A percentile compares a stretch with the other conserved stretches of the same genome.
Conservation (phyloP, 495 filamentous ascomycete genomes). For the Barbatosphaeria neglecta region DNA sequence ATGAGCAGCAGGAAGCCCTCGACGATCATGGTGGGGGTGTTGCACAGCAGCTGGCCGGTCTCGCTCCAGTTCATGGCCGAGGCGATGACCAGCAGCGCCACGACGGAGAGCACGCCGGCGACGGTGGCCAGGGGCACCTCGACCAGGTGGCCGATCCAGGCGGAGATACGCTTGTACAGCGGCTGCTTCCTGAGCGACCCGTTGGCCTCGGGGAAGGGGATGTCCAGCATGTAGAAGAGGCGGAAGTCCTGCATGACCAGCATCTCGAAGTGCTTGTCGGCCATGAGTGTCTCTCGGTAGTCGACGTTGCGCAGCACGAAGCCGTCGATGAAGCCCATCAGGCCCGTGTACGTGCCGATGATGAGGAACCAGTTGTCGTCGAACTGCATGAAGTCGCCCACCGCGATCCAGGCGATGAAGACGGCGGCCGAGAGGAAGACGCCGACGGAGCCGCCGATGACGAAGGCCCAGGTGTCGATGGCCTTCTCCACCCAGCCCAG, state of each 20-base stretch:
- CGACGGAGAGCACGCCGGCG: conserved; percentile 12
- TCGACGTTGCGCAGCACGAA: conserved; percentile 29
- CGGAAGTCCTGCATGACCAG: conserved; percentile 3
- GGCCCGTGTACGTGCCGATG: conserved; percentile 30
- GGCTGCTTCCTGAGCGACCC: background rate
- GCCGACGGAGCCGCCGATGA: conserved; percentile 24
- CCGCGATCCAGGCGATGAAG: conserved; percentile 17
- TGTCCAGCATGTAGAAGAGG: conserved; percentile 12
- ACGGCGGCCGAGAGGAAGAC: conserved; percentile 18
- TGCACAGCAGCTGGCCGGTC: conserved; percentile 28
- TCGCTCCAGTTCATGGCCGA: conserved; percentile 24
- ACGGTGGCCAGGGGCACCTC: conserved; percentile 16
- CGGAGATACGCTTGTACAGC: conserved; percentile 7
- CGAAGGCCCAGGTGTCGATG: conserved; percentile 24
- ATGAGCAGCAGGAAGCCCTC: conserved; percentile 30
- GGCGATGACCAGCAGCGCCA: conserved; percentile 17
- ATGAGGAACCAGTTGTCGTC: conserved; percentile 28
- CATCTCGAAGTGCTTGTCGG: conserved; percentile 5
- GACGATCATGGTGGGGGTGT: conserved; percentile 29
- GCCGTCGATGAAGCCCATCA: conserved; percentile 26
- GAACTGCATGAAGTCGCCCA: conserved; percentile 19
- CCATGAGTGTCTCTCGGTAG: conserved; percentile 11
- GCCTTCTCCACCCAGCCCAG: conserved; percentile 12
- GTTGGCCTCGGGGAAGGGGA: conserved; percentile 4
- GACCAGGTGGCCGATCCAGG: conserved; percentile 12